These are phyloP conservation scores for Coccomyxa sp. DNA, from an alignment of 139 green algal species.

Conservation along the genomic window DNA sequence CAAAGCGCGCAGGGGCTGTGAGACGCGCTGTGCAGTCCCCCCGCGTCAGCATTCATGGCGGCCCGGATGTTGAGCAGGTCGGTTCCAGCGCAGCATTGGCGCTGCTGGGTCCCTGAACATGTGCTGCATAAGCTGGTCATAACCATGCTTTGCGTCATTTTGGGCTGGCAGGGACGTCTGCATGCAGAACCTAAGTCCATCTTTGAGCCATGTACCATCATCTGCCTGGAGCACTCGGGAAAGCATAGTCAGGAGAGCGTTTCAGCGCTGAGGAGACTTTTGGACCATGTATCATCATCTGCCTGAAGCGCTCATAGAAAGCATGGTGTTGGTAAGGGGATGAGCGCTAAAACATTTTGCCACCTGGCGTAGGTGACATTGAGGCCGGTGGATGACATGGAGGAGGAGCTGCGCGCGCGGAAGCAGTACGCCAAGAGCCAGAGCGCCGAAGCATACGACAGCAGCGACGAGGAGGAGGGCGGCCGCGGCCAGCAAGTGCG, in stretches of 20 bases:
- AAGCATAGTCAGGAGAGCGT: no score
- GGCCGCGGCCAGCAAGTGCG: constrained; percentile 77
- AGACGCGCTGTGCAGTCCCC: neutral
- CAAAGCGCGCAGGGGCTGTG: neutral
- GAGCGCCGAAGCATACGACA: constrained; percentile 47
- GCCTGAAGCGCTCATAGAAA: neutral
- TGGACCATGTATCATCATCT: no score
- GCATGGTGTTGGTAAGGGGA: neutral
- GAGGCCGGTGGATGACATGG: constrained; percentile 66
- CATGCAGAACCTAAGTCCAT: no score
- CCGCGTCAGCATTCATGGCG: neutral
- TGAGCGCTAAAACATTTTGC: no score
- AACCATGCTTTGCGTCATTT: no score
- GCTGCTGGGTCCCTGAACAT: no score
- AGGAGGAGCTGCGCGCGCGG: constrained; percentile 82
- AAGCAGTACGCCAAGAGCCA: constrained; percentile 40
- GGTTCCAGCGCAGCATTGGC: no score
- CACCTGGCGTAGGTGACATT: constrained; percentile 31
- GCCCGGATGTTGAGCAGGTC: no score
- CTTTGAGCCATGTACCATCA: no score
- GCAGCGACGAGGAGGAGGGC: constrained; percentile 85
- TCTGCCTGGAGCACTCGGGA: neutral
- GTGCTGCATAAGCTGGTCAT: no score
- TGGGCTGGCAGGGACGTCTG: no score
- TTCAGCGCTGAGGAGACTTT: no score